These are phyloP conservation scores for Solanum habrochaites DNA, from an alignment of 257 asterid genomes.

Conservation along the genomic window DNA sequence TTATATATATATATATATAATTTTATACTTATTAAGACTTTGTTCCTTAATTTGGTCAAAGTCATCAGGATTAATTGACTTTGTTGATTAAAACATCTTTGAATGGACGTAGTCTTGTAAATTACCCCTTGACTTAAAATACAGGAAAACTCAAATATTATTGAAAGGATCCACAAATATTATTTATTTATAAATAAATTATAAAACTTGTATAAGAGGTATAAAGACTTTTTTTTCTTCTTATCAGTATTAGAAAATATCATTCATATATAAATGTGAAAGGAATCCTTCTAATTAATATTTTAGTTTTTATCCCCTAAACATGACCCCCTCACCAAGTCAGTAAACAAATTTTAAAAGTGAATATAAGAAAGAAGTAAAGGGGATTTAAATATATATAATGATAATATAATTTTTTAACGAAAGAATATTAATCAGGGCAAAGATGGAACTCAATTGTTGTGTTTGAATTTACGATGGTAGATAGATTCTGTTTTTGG, in stretches of 20 bases:
- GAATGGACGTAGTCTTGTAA: neutral
- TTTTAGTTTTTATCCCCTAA: neutral
- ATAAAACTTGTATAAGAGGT: neutral
- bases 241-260: neutral
- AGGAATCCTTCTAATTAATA: neutral
- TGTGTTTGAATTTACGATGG: neutral
- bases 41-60: neutral
- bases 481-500: neutral
- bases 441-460: neutral
- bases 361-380: neutral
- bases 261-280: neutral
- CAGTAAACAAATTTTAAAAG: neutral
- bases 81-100: neutral
- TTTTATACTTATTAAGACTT: neutral
- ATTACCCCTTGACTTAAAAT: neutral
- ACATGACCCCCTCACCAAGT: neutral
- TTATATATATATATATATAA: neutral
- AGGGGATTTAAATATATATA: neutral
- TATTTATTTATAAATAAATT: neutral
- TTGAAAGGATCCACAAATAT: neutral
- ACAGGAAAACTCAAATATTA: neutral
- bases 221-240: neutral
- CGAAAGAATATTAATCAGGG: rapidly evolving
- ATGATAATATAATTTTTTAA: neutral
- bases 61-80: neutral